Evolutionary conservation across 345 rosid genomes (phyloP), one percentile per base, ranked within the genome.

Genomic region (Bruguiera parviflora): DNA sequence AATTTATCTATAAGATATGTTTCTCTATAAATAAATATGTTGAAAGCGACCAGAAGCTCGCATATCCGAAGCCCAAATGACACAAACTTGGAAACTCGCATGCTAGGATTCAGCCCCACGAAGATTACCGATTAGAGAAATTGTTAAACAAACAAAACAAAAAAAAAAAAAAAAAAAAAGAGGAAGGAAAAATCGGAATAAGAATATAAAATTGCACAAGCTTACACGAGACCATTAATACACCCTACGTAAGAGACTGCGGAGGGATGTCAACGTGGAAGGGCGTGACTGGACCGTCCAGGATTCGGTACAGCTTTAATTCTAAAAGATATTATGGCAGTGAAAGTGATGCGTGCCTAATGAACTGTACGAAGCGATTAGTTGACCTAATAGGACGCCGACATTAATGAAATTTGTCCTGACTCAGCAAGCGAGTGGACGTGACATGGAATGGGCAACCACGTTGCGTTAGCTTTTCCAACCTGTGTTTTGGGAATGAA

Each of bases 361-460:
- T 27, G 31, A 10, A 27, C 59, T 29, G 16, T 6, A 10, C 3
- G 18, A 24, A 6, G 59, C 28, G 31, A 56, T 24, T 9, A 24
- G 59, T 56, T 56, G 59, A 24, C 28, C 28, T 24, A 56, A 56
- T 56, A 24, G 59, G 59, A 56, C 59, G 58, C 58, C 58, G 58
- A 22, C 28, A 55, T 55, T 13, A 24, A 56, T 56, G 18, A 56
- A 56, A 20, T 53, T 53, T 56, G 59, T 15, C 31, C 18, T 43
- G 16, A 3, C 49, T 3, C 49, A 10, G 10, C 46, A 0, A 9
- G 4, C 4, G 11, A 10, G 2, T 39, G 15, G 4, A 39, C 2
- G 46, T 3, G 46, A 39, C 46, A 5, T 39, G 46, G 46, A 9
- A 39, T 37, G 15, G 46, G 10, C 10, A 37, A 39, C 46, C 15